Evolutionary conservation across 1,139 yeast genomes (phyloP), one percentile per base, ranked within the genome.

Genomic region (Tardiomyces blankii): DNA sequence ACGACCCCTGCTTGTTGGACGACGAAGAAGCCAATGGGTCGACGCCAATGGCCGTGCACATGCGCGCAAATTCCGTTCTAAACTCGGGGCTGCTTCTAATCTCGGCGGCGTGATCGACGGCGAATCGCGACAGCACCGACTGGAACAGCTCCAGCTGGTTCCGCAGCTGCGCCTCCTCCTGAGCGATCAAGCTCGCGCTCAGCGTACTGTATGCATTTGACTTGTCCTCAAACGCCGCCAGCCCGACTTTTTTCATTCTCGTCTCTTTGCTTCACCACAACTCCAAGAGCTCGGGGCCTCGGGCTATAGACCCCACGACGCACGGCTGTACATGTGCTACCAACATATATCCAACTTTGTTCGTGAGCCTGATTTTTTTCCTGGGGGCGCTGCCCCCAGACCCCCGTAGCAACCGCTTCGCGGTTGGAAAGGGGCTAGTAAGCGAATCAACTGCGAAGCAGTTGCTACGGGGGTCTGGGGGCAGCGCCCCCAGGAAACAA

Each of bases 11-110:
- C 40, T 45, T 58, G 57, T 57, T 62, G 51, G 58, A 67, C 43
- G 72, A 67, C 35, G 35, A 30, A 38, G 72, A 60, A 38, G 80
- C 81, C 39, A 86, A 62, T 1, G 95, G 91, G 59, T 87, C 95
- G n/a, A 86, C 78, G 1, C 95, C 95, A 18, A 85, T 80, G 57
- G 82, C 78, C 19, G 73, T 70, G 55, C 95, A 84, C 72, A 87
- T 80, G 49, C 77, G 75, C 42, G 85, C 77, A 63, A 87, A 86
- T 58, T 82, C 80, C 25, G 73, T 67, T 41, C 91, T 66, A 59
- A 85, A 80, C 49, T 79, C 79, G 1, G 80, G 72, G 57, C 83
- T 81, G 46, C 68, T 70, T 46, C 75, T 67, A 46, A 87, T 80
- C 54, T 83, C 88, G 13, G 71, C 68, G n/a, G 89, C 88, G 63